Conservation (phyloP, 768 basidiomycete genomes). For the Pilatotrama ljubarskyi region DNA sequence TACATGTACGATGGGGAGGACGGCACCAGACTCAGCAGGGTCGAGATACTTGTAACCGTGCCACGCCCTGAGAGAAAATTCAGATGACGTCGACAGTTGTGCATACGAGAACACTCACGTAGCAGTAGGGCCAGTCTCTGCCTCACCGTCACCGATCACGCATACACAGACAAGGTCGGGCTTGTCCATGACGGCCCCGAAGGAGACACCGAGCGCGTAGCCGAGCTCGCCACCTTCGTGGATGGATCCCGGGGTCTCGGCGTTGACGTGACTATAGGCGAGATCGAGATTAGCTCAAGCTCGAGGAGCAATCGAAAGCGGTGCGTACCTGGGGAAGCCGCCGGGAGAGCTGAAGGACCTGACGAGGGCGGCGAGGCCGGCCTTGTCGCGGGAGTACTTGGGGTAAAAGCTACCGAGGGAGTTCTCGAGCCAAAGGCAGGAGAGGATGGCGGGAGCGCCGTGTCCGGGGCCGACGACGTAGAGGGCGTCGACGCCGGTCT, state of each 20-base stretch:
- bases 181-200: slow-evolving; percentile 90
- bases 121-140: slow-evolving; percentile 79
- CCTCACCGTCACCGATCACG: slow-evolving; percentile 88
- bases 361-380: slow-evolving; percentile 68
- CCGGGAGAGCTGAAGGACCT: slow-evolving; percentile 77
- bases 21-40: slow-evolving; percentile 85
- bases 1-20: slow-evolving; percentile 86
- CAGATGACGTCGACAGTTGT: neutral
- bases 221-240: slow-evolving; percentile 93
- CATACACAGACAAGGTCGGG: slow-evolving; percentile 81
- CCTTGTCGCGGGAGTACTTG: slow-evolving; percentile 53
- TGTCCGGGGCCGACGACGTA: slow-evolving; percentile 87
- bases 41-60: slow-evolving; percentile 90
- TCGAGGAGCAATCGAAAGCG: neutral
- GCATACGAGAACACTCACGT: slow-evolving; percentile 31
- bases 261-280: slow-evolving; percentile 64
- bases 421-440: slow-evolving; percentile 85
- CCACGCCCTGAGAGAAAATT: slow-evolving; percentile 56
- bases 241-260: slow-evolving; percentile 85
- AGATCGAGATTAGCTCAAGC: neutral
- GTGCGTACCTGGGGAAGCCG: slow-evolving; percentile 72
- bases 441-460: slow-evolving; percentile 85
- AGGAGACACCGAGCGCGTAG: slow-evolving; percentile 83
- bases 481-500: slow-evolving; percentile 60
- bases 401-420: slow-evolving; percentile 61